Conservation (phyloP, 148 eudicot genomes). For the Chenopodium album region DNA sequence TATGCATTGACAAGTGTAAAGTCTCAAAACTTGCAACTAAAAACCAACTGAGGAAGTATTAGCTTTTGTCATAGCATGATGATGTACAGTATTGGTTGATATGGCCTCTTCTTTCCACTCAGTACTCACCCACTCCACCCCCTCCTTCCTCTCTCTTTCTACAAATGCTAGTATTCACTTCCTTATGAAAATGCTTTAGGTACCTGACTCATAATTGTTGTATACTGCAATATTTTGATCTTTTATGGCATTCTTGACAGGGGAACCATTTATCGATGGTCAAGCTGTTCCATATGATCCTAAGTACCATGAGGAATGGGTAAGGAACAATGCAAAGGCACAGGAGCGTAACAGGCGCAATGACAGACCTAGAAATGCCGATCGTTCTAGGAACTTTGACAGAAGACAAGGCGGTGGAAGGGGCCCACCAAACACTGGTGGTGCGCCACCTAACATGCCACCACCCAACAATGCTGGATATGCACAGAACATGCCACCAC, state of each 20-base stretch:
- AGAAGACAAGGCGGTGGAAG: slow-evolving; percentile 44
- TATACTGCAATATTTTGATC: not conserved
- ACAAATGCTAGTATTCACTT: not conserved
- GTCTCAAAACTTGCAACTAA: too few species aligned
- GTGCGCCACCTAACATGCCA: not conserved
- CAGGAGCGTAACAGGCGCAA: slow-evolving; percentile 83
- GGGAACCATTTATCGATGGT: slow-evolving; percentile 94
- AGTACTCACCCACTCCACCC: too few species aligned
- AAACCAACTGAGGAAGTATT: too few species aligned
- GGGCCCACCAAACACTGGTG: slow-evolving; percentile 29
- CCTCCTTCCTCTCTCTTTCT: too few species aligned
- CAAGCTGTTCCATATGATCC: slow-evolving; percentile 96
- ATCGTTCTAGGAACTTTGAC: slow-evolving; percentile 83
- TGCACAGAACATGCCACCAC: slow-evolving; percentile 23
- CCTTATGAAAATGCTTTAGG: not conserved
- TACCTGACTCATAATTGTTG: not conserved
- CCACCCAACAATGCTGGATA: slow-evolving; percentile 25
- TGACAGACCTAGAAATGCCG: slow-evolving; percentile 87
- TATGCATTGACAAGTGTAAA: too few species aligned
- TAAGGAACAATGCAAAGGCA: slow-evolving; percentile 88
- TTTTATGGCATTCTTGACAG: slow-evolving; percentile 35
- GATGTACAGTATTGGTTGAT: not conserved
- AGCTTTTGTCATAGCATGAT: not conserved
- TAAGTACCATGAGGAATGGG: slow-evolving; percentile 94
- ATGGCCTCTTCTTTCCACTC: not conserved